Conservation (phyloP, 495 filamentous ascomycete genomes). For the Neurospora intermedia region DNA sequence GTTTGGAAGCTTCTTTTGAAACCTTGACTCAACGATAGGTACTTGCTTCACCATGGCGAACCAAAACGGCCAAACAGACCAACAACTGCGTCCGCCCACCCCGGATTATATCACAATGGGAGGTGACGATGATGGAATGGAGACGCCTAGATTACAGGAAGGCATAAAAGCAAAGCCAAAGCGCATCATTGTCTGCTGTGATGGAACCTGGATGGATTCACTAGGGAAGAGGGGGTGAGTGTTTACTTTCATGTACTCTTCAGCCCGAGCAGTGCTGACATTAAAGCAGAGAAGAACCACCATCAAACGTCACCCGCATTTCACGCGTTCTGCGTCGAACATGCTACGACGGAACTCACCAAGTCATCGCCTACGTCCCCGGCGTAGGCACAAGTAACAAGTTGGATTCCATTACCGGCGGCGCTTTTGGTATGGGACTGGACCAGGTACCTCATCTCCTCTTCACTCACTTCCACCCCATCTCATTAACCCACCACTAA, state of each 20-base stretch:
- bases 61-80: not conserved
- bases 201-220: conserved; percentile 31
- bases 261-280: too few relatives aligned
- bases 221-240: conserved; percentile 14
- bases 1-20: not conserved
- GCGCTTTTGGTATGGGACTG: conserved; percentile 35
- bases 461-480: not conserved
- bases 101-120: not conserved
- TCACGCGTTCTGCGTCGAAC: conserved; percentile 23
- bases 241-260: not conserved
- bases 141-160: not conserved
- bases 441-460: conserved; percentile 4
- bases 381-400: conserved; percentile 35
- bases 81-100: not conserved
- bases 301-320: conserved; percentile 37
- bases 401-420: conserved; percentile 37
- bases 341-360: conserved; percentile 22
- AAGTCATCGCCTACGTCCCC: conserved; percentile 35
- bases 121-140: not conserved
- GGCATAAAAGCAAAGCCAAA: conserved; percentile 5
- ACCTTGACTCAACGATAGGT: not conserved
- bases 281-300: conserved; percentile 14
- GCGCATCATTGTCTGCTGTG: conserved; percentile 24
- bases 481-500: not conserved
- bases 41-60: not conserved